A percentile compares a stretch with the other conserved stretches of the same genome.
These are phyloP conservation scores for Kodamaea suecica DNA, from an alignment of 1,139 yeast species.

Conservation along the genomic window DNA sequence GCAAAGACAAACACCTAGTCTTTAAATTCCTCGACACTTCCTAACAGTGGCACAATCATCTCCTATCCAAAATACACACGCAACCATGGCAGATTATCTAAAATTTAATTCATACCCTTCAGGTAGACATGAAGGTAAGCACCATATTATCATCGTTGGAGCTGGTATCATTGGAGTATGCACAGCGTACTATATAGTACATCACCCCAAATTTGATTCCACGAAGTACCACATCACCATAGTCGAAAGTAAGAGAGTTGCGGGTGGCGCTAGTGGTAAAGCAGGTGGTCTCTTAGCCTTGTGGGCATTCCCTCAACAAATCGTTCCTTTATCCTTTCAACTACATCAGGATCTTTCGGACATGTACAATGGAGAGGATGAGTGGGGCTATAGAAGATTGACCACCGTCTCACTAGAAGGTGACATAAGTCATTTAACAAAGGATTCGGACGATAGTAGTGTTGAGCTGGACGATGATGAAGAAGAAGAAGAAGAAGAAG, in stretches of 20 bases:
- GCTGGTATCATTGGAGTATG: slow-evolving; percentile 97
- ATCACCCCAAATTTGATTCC: slow-evolving; percentile 76
- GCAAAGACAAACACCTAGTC: too few species aligned
- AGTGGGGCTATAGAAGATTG: slow-evolving; percentile 91
- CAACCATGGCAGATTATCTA: slow-evolving; percentile 39
- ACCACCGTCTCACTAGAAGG: slow-evolving; percentile 89
- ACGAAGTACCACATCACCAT: slow-evolving; percentile 76
- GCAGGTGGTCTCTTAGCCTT: slow-evolving; percentile 94
- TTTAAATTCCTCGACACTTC: too few species aligned
- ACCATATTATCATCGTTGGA: slow-evolving; percentile 75
- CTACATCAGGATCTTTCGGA: slow-evolving; percentile 82
- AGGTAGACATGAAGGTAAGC: slow-evolving; percentile 57
- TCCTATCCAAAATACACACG: too few species aligned
- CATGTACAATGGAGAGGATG: slow-evolving; percentile 71
- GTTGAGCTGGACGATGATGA: slow-evolving; percentile 10
- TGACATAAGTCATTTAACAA: slow-evolving; percentile 46
- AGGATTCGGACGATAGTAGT: slow-evolving; percentile 14
- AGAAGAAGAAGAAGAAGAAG: slow-evolving; percentile 15
- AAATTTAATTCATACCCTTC: slow-evolving; percentile 47
- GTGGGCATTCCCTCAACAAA: slow-evolving; percentile 96
- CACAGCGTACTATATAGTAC: slow-evolving; percentile 83
- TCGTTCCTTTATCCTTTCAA: slow-evolving; percentile 83
- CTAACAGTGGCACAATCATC: too few species aligned
- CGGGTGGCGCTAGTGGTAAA: slow-evolving; percentile 97
- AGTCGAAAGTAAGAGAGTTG: slow-evolving; percentile 88